Percentiles rank a stretch among this genome's conserved stretches.
These are phyloP conservation scores for Acaromyces ingoldii DNA, from an alignment of 1,284 basidiomycete species.

Conservation along the genomic window DNA sequence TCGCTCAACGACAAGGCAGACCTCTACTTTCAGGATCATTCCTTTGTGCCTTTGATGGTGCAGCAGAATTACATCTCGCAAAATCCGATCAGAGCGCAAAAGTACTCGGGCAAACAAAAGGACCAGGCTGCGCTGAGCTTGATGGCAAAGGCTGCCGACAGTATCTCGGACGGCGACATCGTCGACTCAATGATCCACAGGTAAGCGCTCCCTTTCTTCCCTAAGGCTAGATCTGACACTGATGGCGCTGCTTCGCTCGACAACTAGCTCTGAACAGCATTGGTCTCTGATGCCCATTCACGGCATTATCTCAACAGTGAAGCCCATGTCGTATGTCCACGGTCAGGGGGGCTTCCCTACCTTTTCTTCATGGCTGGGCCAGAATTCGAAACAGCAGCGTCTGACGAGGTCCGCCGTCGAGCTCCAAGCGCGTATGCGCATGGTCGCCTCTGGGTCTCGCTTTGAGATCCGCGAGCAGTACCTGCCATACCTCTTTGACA, in stretches of 20 bases:
- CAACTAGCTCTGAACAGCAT: slow-evolving; percentile 84
- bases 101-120: slow-evolving; percentile 54
- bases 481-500: slow-evolving; percentile 74
- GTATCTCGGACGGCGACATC: slow-evolving; percentile 92
- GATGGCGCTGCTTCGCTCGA: too few species aligned
- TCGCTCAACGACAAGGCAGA: slow-evolving; percentile 89
- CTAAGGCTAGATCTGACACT: too few species aligned
- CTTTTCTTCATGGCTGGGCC: slow-evolving; percentile 77
- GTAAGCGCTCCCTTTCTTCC: too few species aligned
- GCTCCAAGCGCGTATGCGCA: slow-evolving; percentile 88
- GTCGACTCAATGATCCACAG: slow-evolving; percentile 86
- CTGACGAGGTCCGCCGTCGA: slow-evolving; percentile 76
- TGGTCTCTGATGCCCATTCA: slow-evolving; percentile 94
- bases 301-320: slow-evolving; percentile 80
- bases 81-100: slow-evolving; percentile 55
- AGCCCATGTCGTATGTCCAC: slow-evolving; percentile 49
- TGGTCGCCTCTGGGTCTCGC: slow-evolving; percentile 83
- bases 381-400: slow-evolving; percentile 88
- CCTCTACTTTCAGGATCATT: slow-evolving; percentile 91
- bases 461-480: slow-evolving; percentile 85
- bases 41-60: slow-evolving; percentile 88
- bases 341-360: slow-evolving; percentile 28
- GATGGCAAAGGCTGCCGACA: slow-evolving; percentile 68
- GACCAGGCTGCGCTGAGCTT: slow-evolving; percentile 72
- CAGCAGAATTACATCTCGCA: slow-evolving; percentile 71